phyloP scores from a whole-genome alignment of 768 basidiomycete species.

The Auricularia sp. region DNA sequence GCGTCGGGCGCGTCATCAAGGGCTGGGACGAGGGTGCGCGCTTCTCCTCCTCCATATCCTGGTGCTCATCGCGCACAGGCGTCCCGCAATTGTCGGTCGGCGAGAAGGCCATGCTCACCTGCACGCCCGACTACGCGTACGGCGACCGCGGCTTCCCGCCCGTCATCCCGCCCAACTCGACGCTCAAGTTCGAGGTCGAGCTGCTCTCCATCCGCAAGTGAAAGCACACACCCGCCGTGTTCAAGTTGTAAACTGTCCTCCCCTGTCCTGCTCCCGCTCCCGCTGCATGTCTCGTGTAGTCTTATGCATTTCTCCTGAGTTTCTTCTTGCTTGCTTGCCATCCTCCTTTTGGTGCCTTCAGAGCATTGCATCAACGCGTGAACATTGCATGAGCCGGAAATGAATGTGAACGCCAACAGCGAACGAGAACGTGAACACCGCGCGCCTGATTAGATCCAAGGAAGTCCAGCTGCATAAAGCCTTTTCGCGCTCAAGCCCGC shows the following conservation, averaged over 20 bases:
- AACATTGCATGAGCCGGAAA: background rate
- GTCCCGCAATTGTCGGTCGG: conserved; percentile 70
- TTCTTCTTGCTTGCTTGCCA: background rate
- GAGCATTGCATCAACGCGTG: background rate
- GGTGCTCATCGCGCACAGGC: conserved; percentile 32
- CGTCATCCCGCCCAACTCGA: conserved; percentile 66
- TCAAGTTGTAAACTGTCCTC: background rate
- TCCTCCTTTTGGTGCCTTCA: background rate
- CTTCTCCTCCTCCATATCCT: conserved; percentile 2
- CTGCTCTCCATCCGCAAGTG: conserved; percentile 46
- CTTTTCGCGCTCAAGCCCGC: too few relatives aligned
- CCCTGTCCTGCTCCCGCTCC: background rate
- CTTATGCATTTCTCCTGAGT: background rate
- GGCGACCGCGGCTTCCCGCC: conserved; percentile 40
- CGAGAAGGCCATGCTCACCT: conserved; percentile 56
- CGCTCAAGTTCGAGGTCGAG: conserved; percentile 76
- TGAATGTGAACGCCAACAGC: too few relatives aligned
- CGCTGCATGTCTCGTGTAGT: background rate
- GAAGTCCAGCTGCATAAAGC: too few relatives aligned
- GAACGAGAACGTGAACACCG: too few relatives aligned
- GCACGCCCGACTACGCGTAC: conserved; percentile 64
- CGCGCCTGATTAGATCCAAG: too few relatives aligned
- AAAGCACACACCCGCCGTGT: background rate
- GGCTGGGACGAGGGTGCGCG: conserved; percentile 82
- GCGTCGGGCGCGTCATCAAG: conserved; percentile 73